phyloP scores from a whole-genome alignment of 2,329 filamentous ascomycete genomes.

The Stachybotrys chlorohalonatus region DNA sequence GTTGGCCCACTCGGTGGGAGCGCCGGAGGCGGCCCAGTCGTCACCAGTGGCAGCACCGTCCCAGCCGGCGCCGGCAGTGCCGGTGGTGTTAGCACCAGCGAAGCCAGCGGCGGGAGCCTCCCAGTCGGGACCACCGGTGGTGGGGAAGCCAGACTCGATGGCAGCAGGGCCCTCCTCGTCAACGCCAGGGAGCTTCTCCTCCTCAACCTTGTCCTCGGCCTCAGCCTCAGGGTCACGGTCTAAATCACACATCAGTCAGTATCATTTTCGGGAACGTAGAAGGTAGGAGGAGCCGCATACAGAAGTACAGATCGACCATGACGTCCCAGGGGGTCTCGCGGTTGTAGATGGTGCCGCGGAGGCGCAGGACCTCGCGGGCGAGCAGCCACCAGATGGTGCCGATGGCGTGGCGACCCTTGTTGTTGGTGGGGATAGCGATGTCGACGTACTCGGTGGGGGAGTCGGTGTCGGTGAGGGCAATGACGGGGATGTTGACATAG shows the following conservation, averaged over 20 bases:
- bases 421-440: conserved; percentile 99
- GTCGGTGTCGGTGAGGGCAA: conserved; percentile 98
- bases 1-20: conserved; percentile 60
- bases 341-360: conserved; percentile 91
- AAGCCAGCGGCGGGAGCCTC: conserved; percentile 69
- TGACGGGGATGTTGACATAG: conserved; percentile 99
- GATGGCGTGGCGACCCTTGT: conserved; percentile 99
- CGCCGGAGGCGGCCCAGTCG: conserved; percentile 57
- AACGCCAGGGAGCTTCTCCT: conserved; percentile 80
- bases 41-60: conserved; percentile 44
- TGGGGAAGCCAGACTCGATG: conserved; percentile 69
- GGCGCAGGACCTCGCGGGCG: conserved; percentile 97
- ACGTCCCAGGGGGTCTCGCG: conserved; percentile 98
- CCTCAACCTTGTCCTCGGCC: conserved; percentile 94
- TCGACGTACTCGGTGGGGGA: conserved; percentile 99
- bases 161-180: conserved; percentile 77
- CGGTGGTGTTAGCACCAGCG: conserved; percentile 37
- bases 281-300: conserved; percentile 32
- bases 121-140: conserved; percentile 62
- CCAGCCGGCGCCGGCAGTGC: conserved; percentile 36
- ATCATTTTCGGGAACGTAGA: background rate
- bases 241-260: conserved; percentile 18
- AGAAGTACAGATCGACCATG: conserved; percentile 99
- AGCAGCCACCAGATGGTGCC: conserved; percentile 99
- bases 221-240: conserved; percentile 98